Base-by-base conservation (phyloP, 2,329 filamentous ascomycete species). In the Zopfia rhizophila region DNA sequence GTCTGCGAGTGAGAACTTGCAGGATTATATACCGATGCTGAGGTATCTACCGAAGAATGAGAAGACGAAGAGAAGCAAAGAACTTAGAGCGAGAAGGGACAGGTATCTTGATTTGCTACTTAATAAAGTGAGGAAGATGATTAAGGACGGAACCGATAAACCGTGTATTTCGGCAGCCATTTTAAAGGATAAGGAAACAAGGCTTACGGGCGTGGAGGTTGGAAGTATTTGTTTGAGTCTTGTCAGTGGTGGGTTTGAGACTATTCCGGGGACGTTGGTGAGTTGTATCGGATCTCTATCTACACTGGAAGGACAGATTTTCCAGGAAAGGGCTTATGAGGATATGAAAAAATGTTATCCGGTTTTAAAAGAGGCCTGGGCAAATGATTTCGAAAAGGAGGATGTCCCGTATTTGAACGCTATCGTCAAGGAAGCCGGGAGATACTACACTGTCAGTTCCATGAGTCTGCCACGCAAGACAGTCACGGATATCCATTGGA, bases 101-200 rank as follows among this genome's bases (percentile, higher is more conserved):
- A 72, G 69, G 3, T 82, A 82, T 41, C 62, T 82, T 13, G 74
- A 80, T 42, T 63, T 72, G 5, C 72, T 82, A 1, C 65, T 82
- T 5, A 70, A 78, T 42, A 78, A 79, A 48, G 77, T 82, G 4
- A 69, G 77, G 10, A 74, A 70, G 11, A 81, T 80, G 78, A 80
- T 81, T 46, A 67, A 72, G 35, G 68, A 75, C 5, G 78, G 78
- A 5, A 79, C 74, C 0, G 79, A 82, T 46, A 81, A 80, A 56
- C 78, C 79, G 1, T 82, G 80, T 51, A 81, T 82, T 50, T 76
- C 75, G 1, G 78, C 78, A 0, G 78, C 78, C 0, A 81, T 82
- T 22, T 64, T 82, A 7, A 82, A 82, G 52, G 79, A 82, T 44
- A 63, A 80, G 51, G 79, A 82, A 52, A 79, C 78, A 1, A 80